Base-by-base conservation (phyloP, 2,329 filamentous ascomycete species). In the Claviceps sp. region DNA sequence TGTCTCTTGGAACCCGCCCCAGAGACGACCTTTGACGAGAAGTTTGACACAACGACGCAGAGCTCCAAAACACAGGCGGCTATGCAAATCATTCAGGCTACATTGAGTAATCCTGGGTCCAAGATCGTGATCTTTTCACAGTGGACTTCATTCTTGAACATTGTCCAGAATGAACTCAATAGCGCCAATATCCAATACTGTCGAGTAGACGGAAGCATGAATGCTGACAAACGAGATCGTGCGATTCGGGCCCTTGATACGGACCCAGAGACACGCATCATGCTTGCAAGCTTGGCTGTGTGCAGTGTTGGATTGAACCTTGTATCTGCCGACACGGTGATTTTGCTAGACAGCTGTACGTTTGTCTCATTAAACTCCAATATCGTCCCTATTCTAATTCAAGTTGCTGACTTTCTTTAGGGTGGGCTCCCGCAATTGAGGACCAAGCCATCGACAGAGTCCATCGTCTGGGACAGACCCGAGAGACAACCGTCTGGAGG, bases 341-440 rank as follows among this genome's bases (percentile, higher is more conserved):
- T 95, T 46, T 73, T 95, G 19, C 80, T 81, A 0, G 89, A 95
- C 65, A 86, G 80, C 54, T 95, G 76, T 75, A 64, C 64, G 73
- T 65, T 38, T 10, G 3, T 34, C 30, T 34, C 30, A 34, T 24
- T 5, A 24, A 24, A 24, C 4, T 24, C 24, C 24, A 6, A 1
- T 24, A 24, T 24, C 24, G 24, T 24, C 24, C 24, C 24, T 24
- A 24, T 24, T 24, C 24, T 24, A 24, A 24, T 24, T 24, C 24
- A 24, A 24, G 16, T n/a, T 14, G 19, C 53, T 55, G 17, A 55
- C 51, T 19, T n/a, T 34, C 47, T 17, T 5, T 42, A 70, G 73
- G 88, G 89, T 95, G 89, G 86, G 89, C 89, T 1, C 89, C 89
- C 0, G 89, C 89, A 1, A 93, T 95, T 52, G 89, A 95, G 66